Percentiles rank a stretch among this genome's conserved stretches.
Evolutionary conservation across 129 eudicot species (phyloP).

Genomic region (Apium graveolens): DNA sequence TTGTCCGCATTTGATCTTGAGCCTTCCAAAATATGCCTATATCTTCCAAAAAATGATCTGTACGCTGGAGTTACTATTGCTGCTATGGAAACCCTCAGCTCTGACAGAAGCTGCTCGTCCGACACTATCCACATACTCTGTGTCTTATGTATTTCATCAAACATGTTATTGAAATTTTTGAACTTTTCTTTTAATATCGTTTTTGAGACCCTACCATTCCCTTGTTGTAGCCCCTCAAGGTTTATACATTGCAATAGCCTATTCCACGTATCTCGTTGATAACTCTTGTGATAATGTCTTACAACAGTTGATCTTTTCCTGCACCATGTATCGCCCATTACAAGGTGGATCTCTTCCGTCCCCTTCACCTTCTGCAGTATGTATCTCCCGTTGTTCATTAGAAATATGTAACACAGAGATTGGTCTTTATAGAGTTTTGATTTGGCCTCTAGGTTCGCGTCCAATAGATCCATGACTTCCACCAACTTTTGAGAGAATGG

Average conservation of each 20-base stretch:
- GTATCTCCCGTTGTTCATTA: slow-evolving; percentile 82
- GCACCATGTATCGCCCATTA: slow-evolving; percentile 65
- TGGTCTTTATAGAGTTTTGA: slow-evolving; percentile 52
- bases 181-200: slow-evolving; percentile 52
- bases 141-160: slow-evolving; percentile 73
- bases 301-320: slow-evolving; percentile 61
- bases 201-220: slow-evolving; percentile 53
- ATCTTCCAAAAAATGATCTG: slow-evolving; percentile 74
- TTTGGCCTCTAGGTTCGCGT: slow-evolving; percentile 47
- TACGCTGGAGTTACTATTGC: slow-evolving; percentile 83
- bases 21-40: slow-evolving; percentile 44
- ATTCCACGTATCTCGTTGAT: slow-evolving; percentile 78
- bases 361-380: slow-evolving; percentile 63
- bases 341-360: slow-evolving; percentile 36
- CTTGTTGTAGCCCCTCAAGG: slow-evolving; percentile 55
- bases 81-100: slow-evolving; percentile 63
- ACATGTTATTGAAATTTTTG: slow-evolving; percentile 53
- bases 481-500: slow-evolving; percentile 34
- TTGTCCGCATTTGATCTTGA: slow-evolving; percentile 35
- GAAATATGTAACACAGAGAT: slow-evolving; percentile 49
- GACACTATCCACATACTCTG: slow-evolving; percentile 82
- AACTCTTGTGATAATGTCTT: slow-evolving; percentile 69
- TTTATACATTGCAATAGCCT: slow-evolving; percentile 43
- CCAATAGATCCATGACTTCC: slow-evolving; percentile 45
- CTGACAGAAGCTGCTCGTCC: slow-evolving; percentile 72